A percentile compares a stretch with the other conserved stretches of the same genome.
These are phyloP conservation scores for Porpolomopsis calyptriformis DNA, from an alignment of 768 basidiomycete genomes.

Conservation along the genomic window DNA sequence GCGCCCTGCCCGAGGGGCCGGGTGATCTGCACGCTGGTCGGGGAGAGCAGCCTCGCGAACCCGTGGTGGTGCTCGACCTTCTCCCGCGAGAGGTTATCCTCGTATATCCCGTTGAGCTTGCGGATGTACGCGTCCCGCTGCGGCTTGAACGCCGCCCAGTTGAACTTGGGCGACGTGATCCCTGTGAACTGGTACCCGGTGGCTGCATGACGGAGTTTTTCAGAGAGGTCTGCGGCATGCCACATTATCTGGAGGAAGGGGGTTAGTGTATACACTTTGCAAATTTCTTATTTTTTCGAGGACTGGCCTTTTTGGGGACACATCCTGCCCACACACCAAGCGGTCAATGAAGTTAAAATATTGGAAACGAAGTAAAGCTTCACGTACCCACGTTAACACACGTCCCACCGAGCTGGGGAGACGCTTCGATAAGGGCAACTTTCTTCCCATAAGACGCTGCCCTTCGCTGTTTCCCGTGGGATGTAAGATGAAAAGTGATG, in stretches of 20 bases:
- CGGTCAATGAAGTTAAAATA: background rate
- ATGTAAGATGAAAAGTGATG: background rate
- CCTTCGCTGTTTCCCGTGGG: constrained; percentile 66
- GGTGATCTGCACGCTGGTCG: constrained; percentile 64
- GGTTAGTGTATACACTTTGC: no score
- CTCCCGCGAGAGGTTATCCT: constrained; percentile 78
- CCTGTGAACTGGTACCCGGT: constrained; percentile 66
- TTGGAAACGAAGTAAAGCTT: constrained; percentile 7
- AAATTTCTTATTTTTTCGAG: no score
- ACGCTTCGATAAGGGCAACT: constrained; percentile 78
- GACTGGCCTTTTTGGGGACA: constrained; percentile 86
- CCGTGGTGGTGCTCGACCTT: constrained; percentile 82
- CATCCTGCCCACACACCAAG: constrained; percentile 47
- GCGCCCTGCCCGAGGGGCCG: constrained; percentile 48
- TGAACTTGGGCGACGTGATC: constrained; percentile 50
- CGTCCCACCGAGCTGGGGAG: constrained; percentile 75
- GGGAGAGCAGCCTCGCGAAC: constrained; percentile 58
- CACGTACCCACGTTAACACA: constrained; percentile 93
- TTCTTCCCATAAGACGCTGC: constrained; percentile 90
- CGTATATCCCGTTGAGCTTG: constrained; percentile 84
- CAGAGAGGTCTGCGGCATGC: constrained; percentile 86
- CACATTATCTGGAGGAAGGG: constrained; percentile 74
- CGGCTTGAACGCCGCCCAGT: constrained; percentile 86
- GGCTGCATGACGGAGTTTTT: constrained; percentile 68
- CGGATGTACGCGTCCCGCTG: constrained; percentile 95